Evolutionary conservation across 169 alveolate genomes (phyloP), one percentile per base, ranked within the genome.

Genomic region (Plasmodium fragile): DNA sequence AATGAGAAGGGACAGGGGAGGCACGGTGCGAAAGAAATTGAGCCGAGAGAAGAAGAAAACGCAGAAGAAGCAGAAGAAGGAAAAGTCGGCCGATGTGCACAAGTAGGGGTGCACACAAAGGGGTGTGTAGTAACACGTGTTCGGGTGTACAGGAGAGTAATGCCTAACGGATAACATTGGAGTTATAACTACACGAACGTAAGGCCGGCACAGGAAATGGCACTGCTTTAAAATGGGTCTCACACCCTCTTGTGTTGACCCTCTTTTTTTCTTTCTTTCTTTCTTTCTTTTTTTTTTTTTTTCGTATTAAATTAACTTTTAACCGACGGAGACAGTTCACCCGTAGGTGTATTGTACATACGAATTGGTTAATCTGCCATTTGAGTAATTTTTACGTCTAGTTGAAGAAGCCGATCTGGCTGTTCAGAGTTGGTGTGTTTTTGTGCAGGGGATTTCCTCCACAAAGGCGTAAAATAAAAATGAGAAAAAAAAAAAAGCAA

Each of bases 1-100:
- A 90, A 90, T 90, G 94, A 34, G 94, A 43, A 80, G 94, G 36
- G 94, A 90, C 53, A 90, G 94, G 52, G 94, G 94, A 16, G 94
- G 94, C 28, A 90, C 94, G n/a, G 83, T 90, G n/a, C 71, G 94
- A 30, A 90, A 81, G 80, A 90, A 90, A 39, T 80, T 90, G 55
- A 90, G 83, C 65, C 81, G 94, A 71, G 94, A 90, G 73, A 90
- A 81, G 82, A 79, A 81, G 80, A 90, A 90, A 90, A 90, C 90
- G 5, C 92, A 90, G 69, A 90, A 81, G 45, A 90, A 90, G 75
- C 94, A 80, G 53, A 90, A 90, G 82, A 90, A 90, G 55, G 92
- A 90, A 83, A 71, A 69, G n/a, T 69, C 80, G 25, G 41, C 59
- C 10, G 92, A 90, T 34, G 83, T 80, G 22, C 75, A 80, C 73